phyloP scores from a whole-genome alignment of 192 early-diverging fungal genomes.

The Coemansia sp. region DNA sequence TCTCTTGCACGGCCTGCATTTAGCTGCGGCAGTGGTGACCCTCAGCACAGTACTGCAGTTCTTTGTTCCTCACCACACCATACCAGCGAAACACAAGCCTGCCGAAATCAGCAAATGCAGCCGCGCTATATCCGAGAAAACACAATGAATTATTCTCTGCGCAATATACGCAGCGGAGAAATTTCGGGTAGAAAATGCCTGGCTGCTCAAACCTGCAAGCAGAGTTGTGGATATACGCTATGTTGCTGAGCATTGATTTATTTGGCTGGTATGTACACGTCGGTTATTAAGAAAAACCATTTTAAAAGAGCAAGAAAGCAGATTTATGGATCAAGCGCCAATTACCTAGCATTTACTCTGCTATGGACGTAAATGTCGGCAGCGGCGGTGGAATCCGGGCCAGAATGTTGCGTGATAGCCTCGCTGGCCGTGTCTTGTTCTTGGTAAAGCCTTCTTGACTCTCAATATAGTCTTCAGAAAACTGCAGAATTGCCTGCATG shows the following conservation, averaged over 20 bases:
- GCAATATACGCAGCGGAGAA: neutral
- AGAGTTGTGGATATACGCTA: neutral
- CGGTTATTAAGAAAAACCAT: neutral
- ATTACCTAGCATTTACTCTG: too few species aligned
- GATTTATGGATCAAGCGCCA: too few species aligned
- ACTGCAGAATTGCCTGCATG: slow-evolving; percentile 53
- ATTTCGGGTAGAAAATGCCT: neutral
- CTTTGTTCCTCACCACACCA: neutral
- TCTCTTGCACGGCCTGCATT: neutral
- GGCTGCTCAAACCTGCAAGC: neutral
- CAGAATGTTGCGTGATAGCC: slow-evolving; percentile 43
- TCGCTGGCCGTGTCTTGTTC: slow-evolving; percentile 41
- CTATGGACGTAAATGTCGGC: too few species aligned
- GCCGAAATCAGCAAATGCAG: neutral
- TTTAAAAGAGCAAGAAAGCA: slow-evolving; percentile 8
- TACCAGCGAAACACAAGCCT: neutral
- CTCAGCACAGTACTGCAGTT: neutral
- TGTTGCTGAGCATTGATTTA: neutral
- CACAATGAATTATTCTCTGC: neutral
- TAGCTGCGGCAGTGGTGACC: neutral
- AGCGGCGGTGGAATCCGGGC: slow-evolving; percentile 49
- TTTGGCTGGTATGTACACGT: neutral
- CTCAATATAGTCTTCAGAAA: slow-evolving; percentile 52
- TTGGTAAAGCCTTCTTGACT: slow-evolving; percentile 48
- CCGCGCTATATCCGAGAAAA: neutral